Evolutionary conservation across 805 yeast genomes (phyloP).

Genomic region (Wilhelminamyces savonicus): DNA sequence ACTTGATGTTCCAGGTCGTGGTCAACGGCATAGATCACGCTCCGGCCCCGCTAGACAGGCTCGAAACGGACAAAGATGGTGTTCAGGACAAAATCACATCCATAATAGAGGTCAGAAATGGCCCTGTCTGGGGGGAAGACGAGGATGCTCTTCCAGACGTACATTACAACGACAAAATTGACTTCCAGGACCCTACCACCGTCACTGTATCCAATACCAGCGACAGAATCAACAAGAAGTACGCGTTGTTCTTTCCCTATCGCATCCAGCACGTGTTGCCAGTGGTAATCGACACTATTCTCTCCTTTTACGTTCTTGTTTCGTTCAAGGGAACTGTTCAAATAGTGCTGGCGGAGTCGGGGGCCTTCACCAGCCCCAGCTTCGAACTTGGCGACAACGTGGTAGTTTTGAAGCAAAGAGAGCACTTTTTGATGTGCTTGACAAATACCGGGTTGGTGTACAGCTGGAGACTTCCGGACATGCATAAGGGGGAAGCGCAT

Average conservation of each 20-base stretch:
- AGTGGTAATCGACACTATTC: conserved; percentile 22
- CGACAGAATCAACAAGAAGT: conserved; percentile 20
- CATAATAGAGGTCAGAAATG: conserved; percentile 36
- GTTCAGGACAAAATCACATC: conserved; percentile 11
- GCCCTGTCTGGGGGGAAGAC: conserved; percentile 33
- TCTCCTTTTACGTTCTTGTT: conserved; percentile 44
- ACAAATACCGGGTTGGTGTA: conserved; percentile 47
- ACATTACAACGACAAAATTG: conserved; percentile 31
- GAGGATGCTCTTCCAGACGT: conserved; percentile 32
- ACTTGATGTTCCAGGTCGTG: conserved; percentile 29
- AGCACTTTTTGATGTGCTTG: conserved; percentile 33
- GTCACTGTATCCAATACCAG: conserved; percentile 40
- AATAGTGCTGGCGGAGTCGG: conserved; percentile 37
- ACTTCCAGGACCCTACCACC: conserved; percentile 39
- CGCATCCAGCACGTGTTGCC: conserved; percentile 44
- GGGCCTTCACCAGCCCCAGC: conserved; percentile 40
- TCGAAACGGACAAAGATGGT: neutral
- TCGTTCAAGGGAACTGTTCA: conserved; percentile 55
- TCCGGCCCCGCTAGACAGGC: conserved; percentile 1
- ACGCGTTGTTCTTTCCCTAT: conserved; percentile 39
- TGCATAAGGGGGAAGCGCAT: conserved; percentile 4
- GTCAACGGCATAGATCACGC: conserved; percentile 26
- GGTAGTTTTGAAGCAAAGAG: conserved; percentile 28
- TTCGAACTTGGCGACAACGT: conserved; percentile 48
- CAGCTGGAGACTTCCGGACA: conserved; percentile 40